Base-by-base conservation (phyloP, 306 rosid species). In the Cucumis hystrix region DNA sequence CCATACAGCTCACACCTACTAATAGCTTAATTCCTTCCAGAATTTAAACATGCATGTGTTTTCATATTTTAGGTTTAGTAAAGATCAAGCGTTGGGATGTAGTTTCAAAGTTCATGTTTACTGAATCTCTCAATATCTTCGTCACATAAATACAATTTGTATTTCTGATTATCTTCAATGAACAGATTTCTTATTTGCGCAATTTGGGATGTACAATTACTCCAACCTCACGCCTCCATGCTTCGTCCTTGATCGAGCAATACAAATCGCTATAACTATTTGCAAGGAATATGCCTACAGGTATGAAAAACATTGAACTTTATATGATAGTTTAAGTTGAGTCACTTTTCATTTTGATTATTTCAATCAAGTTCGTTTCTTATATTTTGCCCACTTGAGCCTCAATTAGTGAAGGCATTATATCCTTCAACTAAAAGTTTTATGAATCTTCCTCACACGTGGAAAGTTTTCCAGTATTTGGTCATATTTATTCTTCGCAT, bases 211-310 rank as follows among this genome's bases (percentile, higher is more conserved):
- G 98, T 85, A 95, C 98, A 1, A 63, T 73, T 60, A 80, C 79
- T 75, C 98, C 98, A 25, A 86, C 96, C 0, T 90, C 98, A 0
- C 93, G 96, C 23, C 97, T 95, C 75, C 97, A 92, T 58, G 98
- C 98, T 9, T 95, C 98, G 79, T 88, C 74, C 74, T 87, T 95
- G 82, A 95, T 95, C 61, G 98, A 90, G 87, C 97, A 92, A 75
- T 95, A 92, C 87, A 92, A 95, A 80, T 90, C 95, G 57, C 79
- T 95, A 67, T 94, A 85, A 85, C 65, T 47, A 65, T 30, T 75
- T 39, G 4, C 12, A 10, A 21, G 39, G 10, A 23, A 69, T 21
- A 25, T 25, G 23, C 15, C 15, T 28, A 23, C 59, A 71, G 76
- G 76, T 47, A 45, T 11, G 15, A 4, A 10, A 47, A 68, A 68